phyloP scores from a whole-genome alignment of 768 basidiomycete genomes.

The Trametes punicea region DNA sequence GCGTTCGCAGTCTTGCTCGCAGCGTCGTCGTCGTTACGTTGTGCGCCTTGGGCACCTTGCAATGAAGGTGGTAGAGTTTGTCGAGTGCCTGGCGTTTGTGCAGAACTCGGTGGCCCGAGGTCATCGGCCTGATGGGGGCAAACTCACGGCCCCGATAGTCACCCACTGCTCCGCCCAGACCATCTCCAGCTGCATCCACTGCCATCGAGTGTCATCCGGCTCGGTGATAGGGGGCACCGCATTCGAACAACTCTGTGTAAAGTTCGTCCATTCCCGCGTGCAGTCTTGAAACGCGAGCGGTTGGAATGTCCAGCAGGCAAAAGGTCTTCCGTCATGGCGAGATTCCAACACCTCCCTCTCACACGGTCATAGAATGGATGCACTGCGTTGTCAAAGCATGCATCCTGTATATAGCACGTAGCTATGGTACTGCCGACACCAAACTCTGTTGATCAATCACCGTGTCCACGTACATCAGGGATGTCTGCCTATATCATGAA shows the following conservation, averaged over 20 bases:
- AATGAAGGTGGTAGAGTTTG: too few species aligned
- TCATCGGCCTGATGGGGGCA: too few species aligned
- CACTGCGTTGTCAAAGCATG: not conserved
- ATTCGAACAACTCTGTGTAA: not conserved
- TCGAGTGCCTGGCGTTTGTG: too few species aligned
- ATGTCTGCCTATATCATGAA: not conserved
- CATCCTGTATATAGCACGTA: not conserved
- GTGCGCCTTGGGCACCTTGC: too few species aligned
- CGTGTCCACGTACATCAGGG: constrained; percentile 6
- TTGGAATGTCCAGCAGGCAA: not conserved
- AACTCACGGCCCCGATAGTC: not conserved
- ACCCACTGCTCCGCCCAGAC: not conserved
- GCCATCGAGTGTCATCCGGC: too few species aligned
- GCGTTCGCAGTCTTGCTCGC: too few species aligned
- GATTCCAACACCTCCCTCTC: not conserved
- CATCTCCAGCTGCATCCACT: too few species aligned
- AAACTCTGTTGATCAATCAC: constrained; percentile 6
- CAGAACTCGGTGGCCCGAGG: too few species aligned
- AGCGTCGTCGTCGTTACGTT: too few species aligned
- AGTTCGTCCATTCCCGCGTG: not conserved
- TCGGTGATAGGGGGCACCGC: too few species aligned
- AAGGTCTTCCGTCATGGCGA: not conserved
- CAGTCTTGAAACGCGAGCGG: not conserved
- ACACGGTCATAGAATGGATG: not conserved
- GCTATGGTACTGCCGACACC: not conserved